Conservation (phyloP, 495 filamentous ascomycete genomes). For the Schizothecium vesticola region DNA sequence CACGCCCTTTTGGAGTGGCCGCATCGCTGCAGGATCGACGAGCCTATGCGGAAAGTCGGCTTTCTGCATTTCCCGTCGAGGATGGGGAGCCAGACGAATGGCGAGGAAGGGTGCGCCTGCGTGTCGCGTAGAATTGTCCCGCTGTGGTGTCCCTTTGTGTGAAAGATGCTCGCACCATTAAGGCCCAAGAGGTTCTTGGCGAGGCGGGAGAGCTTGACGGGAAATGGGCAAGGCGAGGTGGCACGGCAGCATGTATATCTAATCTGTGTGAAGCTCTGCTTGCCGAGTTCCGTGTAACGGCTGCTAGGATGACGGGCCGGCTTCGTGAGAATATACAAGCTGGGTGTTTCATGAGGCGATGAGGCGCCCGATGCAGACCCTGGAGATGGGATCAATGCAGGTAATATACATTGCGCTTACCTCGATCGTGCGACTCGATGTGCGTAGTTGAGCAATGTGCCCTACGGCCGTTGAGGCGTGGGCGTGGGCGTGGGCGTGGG, state of each 20-base stretch:
- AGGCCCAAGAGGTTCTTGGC: background rate
- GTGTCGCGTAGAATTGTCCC: background rate
- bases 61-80: constrained; percentile 14
- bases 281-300: background rate
- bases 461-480: constrained; percentile 8
- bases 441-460: background rate
- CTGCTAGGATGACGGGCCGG: constrained; percentile 1
- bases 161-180: background rate
- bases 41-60: constrained; percentile 29
- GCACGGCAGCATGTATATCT: background rate
- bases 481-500: background rate
- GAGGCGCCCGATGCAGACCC: constrained; percentile 4
- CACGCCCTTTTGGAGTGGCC: constrained; percentile 13
- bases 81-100: background rate
- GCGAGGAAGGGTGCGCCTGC: background rate
- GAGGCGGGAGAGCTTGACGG: background rate
- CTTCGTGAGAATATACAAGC: background rate
- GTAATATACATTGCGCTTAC: constrained; percentile 1
- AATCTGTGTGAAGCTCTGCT: background rate
- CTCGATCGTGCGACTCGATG: constrained; percentile 7
- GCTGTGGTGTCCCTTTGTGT: background rate
- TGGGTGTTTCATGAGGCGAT: constrained; percentile 14
- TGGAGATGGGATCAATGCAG: background rate
- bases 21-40: constrained; percentile 35
- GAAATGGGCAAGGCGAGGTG: background rate